Base-by-base conservation (phyloP, 345 rosid species). In the Pistacia vera region DNA sequence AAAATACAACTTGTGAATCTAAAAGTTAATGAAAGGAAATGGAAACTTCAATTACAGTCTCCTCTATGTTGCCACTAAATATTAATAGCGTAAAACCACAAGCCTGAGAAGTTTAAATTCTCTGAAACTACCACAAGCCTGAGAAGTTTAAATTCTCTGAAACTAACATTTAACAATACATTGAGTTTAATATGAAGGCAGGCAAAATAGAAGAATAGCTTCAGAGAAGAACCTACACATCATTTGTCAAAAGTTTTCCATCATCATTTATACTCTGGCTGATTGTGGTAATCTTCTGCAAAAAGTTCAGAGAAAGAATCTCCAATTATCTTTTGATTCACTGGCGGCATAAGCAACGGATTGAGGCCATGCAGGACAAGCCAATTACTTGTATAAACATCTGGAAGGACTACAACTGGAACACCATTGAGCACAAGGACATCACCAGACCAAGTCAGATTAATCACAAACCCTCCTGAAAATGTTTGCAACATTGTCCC, bases 221-320 rank as follows among this genome's bases (percentile, higher is more conserved):
- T 66, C 46, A 48, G 17, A 28, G 41, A 62, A 68, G 59, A 51
- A 68, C 41, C 62, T 35, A 70, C 8, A 54, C n/a, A 13, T 13
- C 18, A n/a, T 17, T 13, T 56, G 61, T 46, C 58, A 17, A 38
- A 35, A 30, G 28, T 48, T 17, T 54, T 60, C 44, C 44, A 59
- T 81, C 85, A 64, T 78, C 80, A 49, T 51, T 2, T 36, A 30
- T 73, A 76, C 18, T 70, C 83, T 56, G 79, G 48, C 44, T 41
- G 71, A 66, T 63, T 48, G 38, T 64, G 74, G 68, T 71, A 72
- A 18, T 71, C 79, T 17, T 68, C 74, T 12, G 75, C 83, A 49
- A 66, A 10, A 11, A 75, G 63, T 61, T 68, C 85, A 10, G 86
- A 79, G 73, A 84, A 74, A 11, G 83, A 76, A 0, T 83, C 84